These are phyloP conservation scores for Cucumis melo DNA, from an alignment of 306 rosid species.

Conservation along the genomic window DNA sequence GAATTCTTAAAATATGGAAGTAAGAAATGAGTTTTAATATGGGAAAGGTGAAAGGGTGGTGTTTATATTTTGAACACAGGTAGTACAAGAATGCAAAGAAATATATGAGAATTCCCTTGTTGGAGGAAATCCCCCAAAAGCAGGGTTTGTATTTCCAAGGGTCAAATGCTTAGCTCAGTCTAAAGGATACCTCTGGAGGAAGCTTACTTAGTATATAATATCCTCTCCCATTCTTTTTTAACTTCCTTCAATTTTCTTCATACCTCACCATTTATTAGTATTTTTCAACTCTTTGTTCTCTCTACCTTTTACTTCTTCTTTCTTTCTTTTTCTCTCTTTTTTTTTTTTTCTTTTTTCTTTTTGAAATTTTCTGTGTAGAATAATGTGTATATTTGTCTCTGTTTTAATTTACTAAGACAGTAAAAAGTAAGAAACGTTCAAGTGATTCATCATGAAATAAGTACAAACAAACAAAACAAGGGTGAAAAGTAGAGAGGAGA, in stretches of 20 bases:
- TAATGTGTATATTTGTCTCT: neutral
- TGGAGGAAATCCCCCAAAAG: slow-evolving; percentile 64
- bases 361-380: neutral
- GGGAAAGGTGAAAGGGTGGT: neutral
- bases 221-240: neutral
- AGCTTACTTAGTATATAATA: slow-evolving; percentile 32
- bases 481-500: too few species aligned
- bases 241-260: neutral
- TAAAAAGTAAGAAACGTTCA: neutral
- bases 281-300: neutral
- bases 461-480: too few species aligned
- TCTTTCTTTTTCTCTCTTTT: too few species aligned
- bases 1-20: too few species aligned
- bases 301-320: neutral
- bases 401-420: neutral
- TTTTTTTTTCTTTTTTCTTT: neutral
- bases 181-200: slow-evolving; percentile 71
- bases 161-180: slow-evolving; percentile 60
- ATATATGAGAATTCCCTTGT: slow-evolving; percentile 77
- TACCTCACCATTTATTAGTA: neutral
- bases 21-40: too few species aligned
- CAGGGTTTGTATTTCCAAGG: slow-evolving; percentile 67
- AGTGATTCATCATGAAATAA: too few species aligned
- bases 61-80: slow-evolving; percentile 35
- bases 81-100: slow-evolving; percentile 94